Evolutionary conservation across 176 grass and related monocot species (phyloP).

Genomic region (Oropetium thomaeum): DNA sequence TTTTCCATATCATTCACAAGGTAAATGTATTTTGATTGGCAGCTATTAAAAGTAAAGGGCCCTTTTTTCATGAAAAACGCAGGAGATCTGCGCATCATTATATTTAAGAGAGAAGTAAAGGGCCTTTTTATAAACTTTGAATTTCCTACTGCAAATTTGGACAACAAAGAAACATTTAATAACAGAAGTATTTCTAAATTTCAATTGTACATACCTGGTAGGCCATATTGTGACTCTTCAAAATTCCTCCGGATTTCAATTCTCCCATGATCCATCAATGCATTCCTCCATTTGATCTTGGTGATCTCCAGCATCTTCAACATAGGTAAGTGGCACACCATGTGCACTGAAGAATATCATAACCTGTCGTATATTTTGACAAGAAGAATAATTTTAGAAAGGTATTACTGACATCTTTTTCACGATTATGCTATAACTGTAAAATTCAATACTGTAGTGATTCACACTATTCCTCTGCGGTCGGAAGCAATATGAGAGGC

Average conservation of each 20-base stretch:
- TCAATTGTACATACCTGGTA: constrained; percentile 63
- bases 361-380: constrained; percentile 45
- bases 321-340: constrained; percentile 92
- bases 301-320: constrained; percentile 88
- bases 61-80: too few species aligned
- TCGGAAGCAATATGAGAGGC: too few species aligned
- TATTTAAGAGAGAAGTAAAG: too few species aligned
- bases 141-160: background rate
- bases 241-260: constrained; percentile 75
- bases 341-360: constrained; percentile 99
- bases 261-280: constrained; percentile 80
- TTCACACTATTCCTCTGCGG: too few species aligned
- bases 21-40: background rate
- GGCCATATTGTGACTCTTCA: constrained; percentile 74
- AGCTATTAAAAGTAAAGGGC: background rate
- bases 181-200: background rate
- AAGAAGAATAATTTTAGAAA: constrained; percentile 24
- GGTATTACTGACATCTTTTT: background rate
- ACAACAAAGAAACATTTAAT: background rate
- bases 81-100: background rate
- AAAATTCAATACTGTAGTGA: background rate
- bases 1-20: background rate
- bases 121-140: background rate
- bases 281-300: constrained; percentile 97
- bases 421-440: background rate